Base-by-base conservation (phyloP, 768 basidiomycete genomes). In the Russula sp. region DNA sequence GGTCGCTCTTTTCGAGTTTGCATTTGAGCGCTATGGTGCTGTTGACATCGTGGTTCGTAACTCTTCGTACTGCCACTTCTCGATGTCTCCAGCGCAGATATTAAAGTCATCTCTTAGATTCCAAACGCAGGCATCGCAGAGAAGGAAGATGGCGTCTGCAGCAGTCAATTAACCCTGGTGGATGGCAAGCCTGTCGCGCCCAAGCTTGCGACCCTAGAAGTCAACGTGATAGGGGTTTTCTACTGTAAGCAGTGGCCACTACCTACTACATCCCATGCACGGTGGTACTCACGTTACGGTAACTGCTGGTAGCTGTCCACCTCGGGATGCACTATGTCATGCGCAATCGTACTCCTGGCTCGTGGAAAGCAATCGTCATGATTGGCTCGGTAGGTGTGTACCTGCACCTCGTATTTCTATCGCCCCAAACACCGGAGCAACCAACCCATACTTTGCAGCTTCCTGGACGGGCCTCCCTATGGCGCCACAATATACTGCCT, bases 371-470 rank as follows among this genome's bases (percentile, higher is more conserved):
- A 5, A 65, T 76, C 51, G 68, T 75, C 0, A 57, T 75, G 8
- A 68, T 75, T 1, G 75, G 75, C 31, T 75, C 74, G 8, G 69
- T 76, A 66, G 72, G 73, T 72, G 44, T 20, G 73, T 64, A n/a
- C 16, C 16, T 37, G 16, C 16, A 22, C 20, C 57, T 34, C 18
- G 22, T 13, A 8, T 18, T 20, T 48, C 37, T 32, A 42, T 34
- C 10, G 8, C 9, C 14, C 13, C 9, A 18, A 34, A 40, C 0
- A n/a, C 45, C 45, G 1, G n/a, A 44, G 6, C 47, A 50, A 45
- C 47, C 11, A 20, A 32, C 32, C 44, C 1, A 53, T 13, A 48
- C 31, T 7, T 16, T 14, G 10, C 42, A 72, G 73, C 74, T 2
- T 73, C 71, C 2, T 73, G 71, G 65, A 32, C 51, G 16, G 70